phyloP scores from a whole-genome alignment of 306 rosid genomes.

The Casuarina glauca region DNA sequence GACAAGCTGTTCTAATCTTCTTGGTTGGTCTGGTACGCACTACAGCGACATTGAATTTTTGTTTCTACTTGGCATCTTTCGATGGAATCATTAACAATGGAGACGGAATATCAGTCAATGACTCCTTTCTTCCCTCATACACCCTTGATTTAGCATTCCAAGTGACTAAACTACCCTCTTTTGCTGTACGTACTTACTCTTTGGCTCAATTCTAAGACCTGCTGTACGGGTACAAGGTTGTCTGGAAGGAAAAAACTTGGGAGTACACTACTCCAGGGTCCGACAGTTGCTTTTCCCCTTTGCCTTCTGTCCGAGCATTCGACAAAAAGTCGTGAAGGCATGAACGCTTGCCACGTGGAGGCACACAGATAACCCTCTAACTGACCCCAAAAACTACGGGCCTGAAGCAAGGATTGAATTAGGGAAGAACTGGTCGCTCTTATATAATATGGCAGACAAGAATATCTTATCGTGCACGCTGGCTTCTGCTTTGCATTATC shows the following conservation, averaged over 20 bases:
- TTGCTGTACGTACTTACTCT: no score
- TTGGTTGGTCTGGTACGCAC: slow-evolving; percentile 34
- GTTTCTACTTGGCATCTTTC: slow-evolving; percentile 6
- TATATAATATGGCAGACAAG: neutral
- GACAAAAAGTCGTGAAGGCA: slow-evolving; percentile 37
- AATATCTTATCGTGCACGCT: slow-evolving; percentile 25
- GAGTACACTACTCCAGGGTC: no score
- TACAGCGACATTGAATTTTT: slow-evolving; percentile 13
- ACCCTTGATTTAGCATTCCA: slow-evolving; percentile 20
- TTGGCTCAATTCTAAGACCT: neutral
- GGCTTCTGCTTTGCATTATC: slow-evolving; percentile 13
- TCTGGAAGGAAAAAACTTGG: no score
- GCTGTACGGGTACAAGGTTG: no score
- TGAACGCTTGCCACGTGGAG: slow-evolving; percentile 69
- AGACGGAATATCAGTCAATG: slow-evolving; percentile 37
- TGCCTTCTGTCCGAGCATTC: slow-evolving; percentile 41
- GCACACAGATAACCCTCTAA: slow-evolving; percentile 37
- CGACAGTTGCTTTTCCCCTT: no score
- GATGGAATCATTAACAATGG: slow-evolving; percentile 15
- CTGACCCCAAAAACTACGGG: slow-evolving; percentile 31
- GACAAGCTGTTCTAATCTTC: slow-evolving; percentile 35
- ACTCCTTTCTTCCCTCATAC: neutral
- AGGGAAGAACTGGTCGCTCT: neutral
- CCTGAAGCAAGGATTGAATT: slow-evolving; percentile 27
- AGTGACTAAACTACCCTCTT: slow-evolving; percentile 23